phyloP scores from a whole-genome alignment of 148 eudicot species.

The Nepenthes gracilis region DNA sequence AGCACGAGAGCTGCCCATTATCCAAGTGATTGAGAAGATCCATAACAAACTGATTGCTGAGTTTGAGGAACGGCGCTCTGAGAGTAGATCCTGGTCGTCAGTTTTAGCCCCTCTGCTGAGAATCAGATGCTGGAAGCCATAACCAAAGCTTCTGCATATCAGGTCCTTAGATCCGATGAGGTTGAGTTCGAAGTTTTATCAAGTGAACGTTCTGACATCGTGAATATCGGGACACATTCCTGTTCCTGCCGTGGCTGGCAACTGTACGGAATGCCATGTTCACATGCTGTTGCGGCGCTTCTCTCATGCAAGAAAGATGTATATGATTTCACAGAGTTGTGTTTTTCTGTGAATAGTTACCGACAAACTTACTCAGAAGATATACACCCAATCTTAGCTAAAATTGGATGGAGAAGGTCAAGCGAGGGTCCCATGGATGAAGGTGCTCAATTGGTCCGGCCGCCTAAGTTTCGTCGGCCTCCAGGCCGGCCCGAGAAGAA shows the following conservation, averaged over 20 bases:
- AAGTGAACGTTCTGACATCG: slow-evolving; percentile 37
- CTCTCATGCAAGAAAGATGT: slow-evolving; percentile 33
- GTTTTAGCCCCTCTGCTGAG: slow-evolving; percentile 39
- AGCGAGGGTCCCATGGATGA: slow-evolving; percentile 16
- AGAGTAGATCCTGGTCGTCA: slow-evolving; percentile 30
- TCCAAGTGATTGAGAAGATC: slow-evolving; percentile 49
- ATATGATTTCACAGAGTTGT: slow-evolving; percentile 30
- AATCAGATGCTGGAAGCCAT: slow-evolving; percentile 29
- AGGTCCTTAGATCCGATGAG: slow-evolving; percentile 49
- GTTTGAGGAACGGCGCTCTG: slow-evolving; percentile 39
- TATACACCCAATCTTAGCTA: slow-evolving; percentile 28
- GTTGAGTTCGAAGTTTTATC: slow-evolving; percentile 55
- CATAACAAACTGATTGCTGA: slow-evolving; percentile 21
- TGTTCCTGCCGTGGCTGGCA: slow-evolving; percentile 67
- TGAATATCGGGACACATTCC: slow-evolving; percentile 35
- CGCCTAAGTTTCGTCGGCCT: slow-evolving; percentile 45
- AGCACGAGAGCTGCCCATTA: slow-evolving; percentile 39
- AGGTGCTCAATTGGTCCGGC: slow-evolving; percentile 26
- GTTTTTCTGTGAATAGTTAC: slow-evolving; percentile 25
- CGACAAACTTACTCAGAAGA: slow-evolving; percentile 23
- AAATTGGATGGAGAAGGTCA: slow-evolving; percentile 31
- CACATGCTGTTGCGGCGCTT: slow-evolving; percentile 53
- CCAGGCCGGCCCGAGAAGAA: slow-evolving; percentile 64
- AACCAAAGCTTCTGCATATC: slow-evolving; percentile 22
- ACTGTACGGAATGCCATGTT: slow-evolving; percentile 46